phyloP scores from a whole-genome alignment of 345 rosid species.

The Populus pruinosa region DNA sequence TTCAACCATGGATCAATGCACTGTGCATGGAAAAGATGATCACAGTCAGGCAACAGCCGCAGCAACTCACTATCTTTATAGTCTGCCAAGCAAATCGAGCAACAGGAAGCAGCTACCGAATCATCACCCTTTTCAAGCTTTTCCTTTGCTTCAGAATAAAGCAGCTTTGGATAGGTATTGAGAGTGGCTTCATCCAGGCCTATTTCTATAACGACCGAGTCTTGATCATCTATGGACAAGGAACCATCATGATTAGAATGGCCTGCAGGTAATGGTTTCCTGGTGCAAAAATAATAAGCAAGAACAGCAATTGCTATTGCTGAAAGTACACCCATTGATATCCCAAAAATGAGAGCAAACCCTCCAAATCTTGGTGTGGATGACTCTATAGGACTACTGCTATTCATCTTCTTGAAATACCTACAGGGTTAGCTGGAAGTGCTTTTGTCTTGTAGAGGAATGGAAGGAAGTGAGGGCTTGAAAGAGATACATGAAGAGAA shows the following conservation, averaged over 20 bases:
- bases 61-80: slow-evolving; percentile 29
- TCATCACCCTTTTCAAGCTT: background rate
- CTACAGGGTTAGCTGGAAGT: background rate
- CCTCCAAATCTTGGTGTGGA: background rate
- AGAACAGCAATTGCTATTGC: background rate
- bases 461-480: no score
- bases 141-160: slow-evolving; percentile 23
- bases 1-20: slow-evolving; percentile 39
- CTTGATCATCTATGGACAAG: background rate
- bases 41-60: slow-evolving; percentile 33
- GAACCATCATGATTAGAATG: background rate
- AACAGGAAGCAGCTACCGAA: slow-evolving; percentile 11
- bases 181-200: slow-evolving; percentile 35
- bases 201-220: slow-evolving; percentile 12
- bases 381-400: background rate
- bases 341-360: background rate
- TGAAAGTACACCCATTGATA: background rate
- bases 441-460: background rate
- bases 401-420: background rate
- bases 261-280: background rate
- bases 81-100: slow-evolving; percentile 39
- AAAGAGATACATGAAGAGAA: no score
- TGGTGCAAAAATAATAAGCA: background rate
- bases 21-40: slow-evolving; percentile 31
- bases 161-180: slow-evolving; percentile 32